These are phyloP conservation scores for Drechslerella coelobrocha DNA, from an alignment of 2,329 filamentous ascomycete species.

Conservation along the genomic window DNA sequence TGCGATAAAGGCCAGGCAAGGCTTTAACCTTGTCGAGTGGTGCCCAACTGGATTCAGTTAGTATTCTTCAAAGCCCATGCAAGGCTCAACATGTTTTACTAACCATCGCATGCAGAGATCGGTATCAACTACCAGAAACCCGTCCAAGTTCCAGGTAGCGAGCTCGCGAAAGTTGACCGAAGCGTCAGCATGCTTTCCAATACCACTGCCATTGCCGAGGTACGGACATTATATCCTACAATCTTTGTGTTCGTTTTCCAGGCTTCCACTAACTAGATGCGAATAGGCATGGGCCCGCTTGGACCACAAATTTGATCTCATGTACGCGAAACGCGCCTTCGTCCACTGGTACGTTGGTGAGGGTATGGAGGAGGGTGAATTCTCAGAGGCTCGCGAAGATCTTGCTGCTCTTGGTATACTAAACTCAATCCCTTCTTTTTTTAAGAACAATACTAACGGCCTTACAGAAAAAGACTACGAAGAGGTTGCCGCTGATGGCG, in stretches of 20 bases:
- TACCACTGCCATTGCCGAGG: conserved; percentile 70
- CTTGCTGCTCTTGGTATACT: conserved; percentile 73
- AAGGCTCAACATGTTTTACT: not conserved
- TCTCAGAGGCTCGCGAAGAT: conserved; percentile 85
- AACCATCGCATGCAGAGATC: conserved; percentile 59
- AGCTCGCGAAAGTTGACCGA: conserved; percentile 65
- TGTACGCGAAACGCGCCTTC: conserved; percentile 73
- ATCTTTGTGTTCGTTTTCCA: not conserved
- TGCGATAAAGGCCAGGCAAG: conserved; percentile 69
- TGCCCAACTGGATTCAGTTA: conserved; percentile 70
- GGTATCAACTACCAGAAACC: conserved; percentile 72
- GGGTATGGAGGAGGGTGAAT: conserved; percentile 92
- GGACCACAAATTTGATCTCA: conserved; percentile 73
- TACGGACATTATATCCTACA: not conserved
- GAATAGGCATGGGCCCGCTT: conserved; percentile 66
- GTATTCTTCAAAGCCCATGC: not conserved
- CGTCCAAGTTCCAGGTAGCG: conserved; percentile 63
- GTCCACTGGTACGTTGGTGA: conserved; percentile 82
- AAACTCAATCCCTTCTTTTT: conserved; percentile 1
- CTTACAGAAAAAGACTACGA: conserved; percentile 76
- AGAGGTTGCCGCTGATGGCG: conserved; percentile 76
- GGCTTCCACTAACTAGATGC: not conserved
- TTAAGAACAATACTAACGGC: conserved; percentile 22
- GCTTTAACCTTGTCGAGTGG: conserved; percentile 73
- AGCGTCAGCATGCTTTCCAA: conserved; percentile 70